phyloP scores from a whole-genome alignment of 441 rosid species.

The Kokia cookei region DNA sequence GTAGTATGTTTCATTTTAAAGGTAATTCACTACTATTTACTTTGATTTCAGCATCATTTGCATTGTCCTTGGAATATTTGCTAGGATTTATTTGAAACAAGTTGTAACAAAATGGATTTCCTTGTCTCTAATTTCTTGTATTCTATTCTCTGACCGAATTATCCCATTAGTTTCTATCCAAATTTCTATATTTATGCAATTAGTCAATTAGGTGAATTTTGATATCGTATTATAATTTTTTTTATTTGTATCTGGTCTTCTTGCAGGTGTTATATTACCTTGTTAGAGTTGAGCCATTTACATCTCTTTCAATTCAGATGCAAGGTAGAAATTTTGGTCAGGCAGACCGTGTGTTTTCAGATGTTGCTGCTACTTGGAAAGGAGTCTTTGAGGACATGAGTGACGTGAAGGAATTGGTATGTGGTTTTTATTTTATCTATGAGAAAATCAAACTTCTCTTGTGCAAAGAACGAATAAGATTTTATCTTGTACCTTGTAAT shows the following conservation, averaged over 20 bases:
- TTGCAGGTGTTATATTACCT: constrained; percentile 91
- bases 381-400: constrained; percentile 97
- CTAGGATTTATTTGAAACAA: background rate
- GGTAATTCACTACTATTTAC: background rate
- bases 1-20: background rate
- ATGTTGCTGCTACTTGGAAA: constrained; percentile 90
- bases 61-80: background rate
- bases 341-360: constrained; percentile 96
- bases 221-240: constrained; percentile 6
- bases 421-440: constrained; percentile 19
- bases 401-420: constrained; percentile 98
- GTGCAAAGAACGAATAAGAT: background rate
- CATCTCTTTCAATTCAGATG: constrained; percentile 89
- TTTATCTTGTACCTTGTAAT: background rate
- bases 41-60: background rate
- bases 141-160: background rate
- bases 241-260: constrained; percentile 16
- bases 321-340: constrained; percentile 99
- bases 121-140: background rate
- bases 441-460: constrained; percentile 7
- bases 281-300: constrained; percentile 94
- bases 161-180: background rate
- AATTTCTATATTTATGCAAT: background rate
- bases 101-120: background rate
- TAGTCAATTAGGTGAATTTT: constrained; percentile 7